These are phyloP conservation scores for Rubroshorea leprosula DNA, from an alignment of 345 rosid genomes.

Conservation along the genomic window DNA sequence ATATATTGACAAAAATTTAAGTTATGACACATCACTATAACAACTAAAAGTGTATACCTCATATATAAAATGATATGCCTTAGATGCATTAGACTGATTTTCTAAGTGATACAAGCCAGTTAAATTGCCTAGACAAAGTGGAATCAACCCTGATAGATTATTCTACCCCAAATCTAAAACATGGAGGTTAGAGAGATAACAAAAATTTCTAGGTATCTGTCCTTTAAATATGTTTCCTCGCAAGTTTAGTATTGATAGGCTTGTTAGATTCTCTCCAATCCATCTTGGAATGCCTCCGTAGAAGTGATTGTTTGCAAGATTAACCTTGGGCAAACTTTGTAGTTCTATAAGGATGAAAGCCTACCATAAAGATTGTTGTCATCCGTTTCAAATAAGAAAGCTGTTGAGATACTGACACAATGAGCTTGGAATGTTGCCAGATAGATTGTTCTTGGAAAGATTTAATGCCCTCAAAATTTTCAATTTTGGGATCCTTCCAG, in stretches of 20 bases:
- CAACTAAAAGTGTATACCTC: too few relatives aligned
- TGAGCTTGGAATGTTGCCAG: too few relatives aligned
- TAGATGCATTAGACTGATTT: too few relatives aligned
- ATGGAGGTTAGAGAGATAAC: background rate
- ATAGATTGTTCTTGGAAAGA: too few relatives aligned
- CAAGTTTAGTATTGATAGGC: background rate
- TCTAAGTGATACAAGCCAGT: background rate
- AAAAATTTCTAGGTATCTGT: background rate
- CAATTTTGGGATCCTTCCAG: constrained; percentile 11
- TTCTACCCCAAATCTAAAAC: background rate
- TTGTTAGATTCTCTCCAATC: background rate
- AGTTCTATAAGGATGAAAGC: constrained; percentile 1
- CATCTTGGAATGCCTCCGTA: constrained; percentile 16
- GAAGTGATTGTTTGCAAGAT: constrained; percentile 27
- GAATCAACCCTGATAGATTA: constrained; percentile 8
- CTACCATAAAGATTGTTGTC: constrained; percentile 13
- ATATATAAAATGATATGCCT: too few relatives aligned
- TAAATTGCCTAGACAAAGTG: background rate
- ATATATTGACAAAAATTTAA: background rate
- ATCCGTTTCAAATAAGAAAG: background rate
- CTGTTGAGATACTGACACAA: too few relatives aligned
- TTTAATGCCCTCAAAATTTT: too few relatives aligned
- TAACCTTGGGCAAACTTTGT: constrained; percentile 2
- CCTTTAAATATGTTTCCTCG: background rate
- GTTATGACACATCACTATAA: too few relatives aligned